Base-by-base conservation (phyloP, 371 early-diverging fungal species). In the Catenaria anguillulae region DNA sequence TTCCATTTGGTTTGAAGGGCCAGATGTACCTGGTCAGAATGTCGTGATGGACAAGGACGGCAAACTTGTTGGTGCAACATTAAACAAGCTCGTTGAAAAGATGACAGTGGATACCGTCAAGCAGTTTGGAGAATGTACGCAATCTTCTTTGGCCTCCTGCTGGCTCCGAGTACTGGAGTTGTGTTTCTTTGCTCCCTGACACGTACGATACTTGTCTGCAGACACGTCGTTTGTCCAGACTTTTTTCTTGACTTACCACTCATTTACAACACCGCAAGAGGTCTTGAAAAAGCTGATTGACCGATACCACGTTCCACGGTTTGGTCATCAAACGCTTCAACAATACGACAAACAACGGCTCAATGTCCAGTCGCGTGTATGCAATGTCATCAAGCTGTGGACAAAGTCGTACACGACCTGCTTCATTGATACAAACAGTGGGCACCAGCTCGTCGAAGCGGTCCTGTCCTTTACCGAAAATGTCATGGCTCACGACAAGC, bases 301-400 rank as follows among this genome's bases (percentile, higher is more conserved):
- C 26, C 61, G 70, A 43, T 65, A 64, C 59, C 55, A 58, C 58
- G 60, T 70, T 23, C 45, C 64, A 17, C 13, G 55, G 33, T n/a
- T 56, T 33, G 36, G 43, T 24, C 37, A 36, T 50, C 56, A 50
- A 17, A 21, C 21, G 2, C 56, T 65, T 35, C 4, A 13, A 15
- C 68, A 67, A 24, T 74, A 65, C 63, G 69, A 69, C 24, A 65
- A 65, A 33, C 55, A 60, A 50, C 66, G 71, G 21, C n/a, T 56
- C 17, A 66, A 67, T 19, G 65, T 74, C 26, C 71, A 74, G 52
- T 34, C 68, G 29, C 63, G 74, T 0, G 69, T 70, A 13, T 68
- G 68, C 63, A 74, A 71, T 54, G 71, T 71, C n/a, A 29, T 74
- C 21, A 45, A 70, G 31, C 65, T 63, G 61, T 74, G 74, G 74